Percentiles rank a stretch among this genome's conserved stretches.
phyloP scores from a whole-genome alignment of 495 filamentous ascomycete genomes.

The Xylaria longipes region DNA sequence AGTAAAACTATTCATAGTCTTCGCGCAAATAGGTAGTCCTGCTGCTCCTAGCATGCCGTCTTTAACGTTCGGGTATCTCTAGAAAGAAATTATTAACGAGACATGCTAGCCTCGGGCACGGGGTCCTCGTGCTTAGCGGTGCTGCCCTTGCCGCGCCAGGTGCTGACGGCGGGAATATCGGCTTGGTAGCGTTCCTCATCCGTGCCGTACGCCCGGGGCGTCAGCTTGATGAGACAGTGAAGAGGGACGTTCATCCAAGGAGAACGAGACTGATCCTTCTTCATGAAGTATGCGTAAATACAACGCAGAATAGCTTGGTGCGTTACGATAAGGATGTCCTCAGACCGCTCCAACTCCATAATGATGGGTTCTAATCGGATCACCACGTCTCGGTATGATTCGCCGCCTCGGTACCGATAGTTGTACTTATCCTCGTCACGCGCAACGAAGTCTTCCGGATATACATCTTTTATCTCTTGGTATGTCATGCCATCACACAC shows the following conservation, averaged over 20 bases:
- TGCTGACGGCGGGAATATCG: slow-evolving; percentile 92
- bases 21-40: neutral
- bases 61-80: neutral
- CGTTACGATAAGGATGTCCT: slow-evolving; percentile 97
- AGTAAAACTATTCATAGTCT: neutral
- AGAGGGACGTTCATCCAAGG: slow-evolving; percentile 96
- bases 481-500: slow-evolving; percentile 96
- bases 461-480: slow-evolving; percentile 84
- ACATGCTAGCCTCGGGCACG: slow-evolving; percentile 41
- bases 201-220: slow-evolving; percentile 91
- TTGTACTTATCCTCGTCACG: slow-evolving; percentile 98
- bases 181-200: slow-evolving; percentile 85
- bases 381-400: slow-evolving; percentile 96
- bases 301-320: slow-evolving; percentile 96
- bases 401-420: slow-evolving; percentile 96
- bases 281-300: slow-evolving; percentile 99
- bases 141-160: slow-evolving; percentile 90
- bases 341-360: slow-evolving; percentile 95
- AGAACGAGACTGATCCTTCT: slow-evolving; percentile 85
- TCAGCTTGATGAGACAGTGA: slow-evolving; percentile 95
- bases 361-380: slow-evolving; percentile 98
- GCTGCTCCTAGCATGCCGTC: neutral
- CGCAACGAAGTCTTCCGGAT: slow-evolving; percentile 92
- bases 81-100: slow-evolving; percentile 16
- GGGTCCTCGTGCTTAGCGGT: slow-evolving; percentile 74